These are phyloP conservation scores for Penicillium cataractarum DNA, from an alignment of 495 filamentous ascomycete genomes.

Conservation along the genomic window DNA sequence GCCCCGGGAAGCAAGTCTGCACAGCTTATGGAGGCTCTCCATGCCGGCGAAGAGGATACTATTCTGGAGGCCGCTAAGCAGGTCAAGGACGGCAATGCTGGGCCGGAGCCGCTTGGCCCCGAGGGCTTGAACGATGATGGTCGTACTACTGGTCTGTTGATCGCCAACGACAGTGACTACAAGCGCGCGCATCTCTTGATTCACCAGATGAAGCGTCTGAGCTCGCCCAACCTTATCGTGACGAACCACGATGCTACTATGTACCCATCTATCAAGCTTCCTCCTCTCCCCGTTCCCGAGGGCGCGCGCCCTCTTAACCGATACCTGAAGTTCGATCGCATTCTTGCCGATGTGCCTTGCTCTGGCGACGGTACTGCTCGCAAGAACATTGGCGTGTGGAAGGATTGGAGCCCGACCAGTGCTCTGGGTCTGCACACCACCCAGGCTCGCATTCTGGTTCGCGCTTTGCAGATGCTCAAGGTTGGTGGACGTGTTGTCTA, in stretches of 20 bases:
- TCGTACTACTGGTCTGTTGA: constrained; percentile 83
- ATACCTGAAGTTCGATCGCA: constrained; percentile 96
- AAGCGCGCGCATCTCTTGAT: constrained; percentile 95
- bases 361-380: constrained; percentile 90
- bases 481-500: constrained; percentile 93
- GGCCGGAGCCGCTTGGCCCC: constrained; percentile 47
- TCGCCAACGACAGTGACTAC: constrained; percentile 95
- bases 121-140: constrained; percentile 75
- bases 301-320: constrained; percentile 58
- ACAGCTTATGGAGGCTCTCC: constrained; percentile 92
- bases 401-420: constrained; percentile 85
- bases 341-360: constrained; percentile 95
- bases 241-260: constrained; percentile 97
- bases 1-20: constrained; percentile 96
- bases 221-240: constrained; percentile 94
- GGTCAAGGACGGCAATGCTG: constrained; percentile 51
- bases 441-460: constrained; percentile 86
- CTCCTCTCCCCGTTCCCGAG: constrained; percentile 48
- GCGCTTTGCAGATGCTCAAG: constrained; percentile 95
- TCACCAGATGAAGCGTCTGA: constrained; percentile 94
- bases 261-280: constrained; percentile 86
- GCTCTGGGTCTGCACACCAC: constrained; percentile 82
- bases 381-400: constrained; percentile 93
- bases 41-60: constrained; percentile 84
- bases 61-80: constrained; percentile 63